Conservation (phyloP, 2,329 filamentous ascomycete species). For the Grosmannia penicillata region DNA sequence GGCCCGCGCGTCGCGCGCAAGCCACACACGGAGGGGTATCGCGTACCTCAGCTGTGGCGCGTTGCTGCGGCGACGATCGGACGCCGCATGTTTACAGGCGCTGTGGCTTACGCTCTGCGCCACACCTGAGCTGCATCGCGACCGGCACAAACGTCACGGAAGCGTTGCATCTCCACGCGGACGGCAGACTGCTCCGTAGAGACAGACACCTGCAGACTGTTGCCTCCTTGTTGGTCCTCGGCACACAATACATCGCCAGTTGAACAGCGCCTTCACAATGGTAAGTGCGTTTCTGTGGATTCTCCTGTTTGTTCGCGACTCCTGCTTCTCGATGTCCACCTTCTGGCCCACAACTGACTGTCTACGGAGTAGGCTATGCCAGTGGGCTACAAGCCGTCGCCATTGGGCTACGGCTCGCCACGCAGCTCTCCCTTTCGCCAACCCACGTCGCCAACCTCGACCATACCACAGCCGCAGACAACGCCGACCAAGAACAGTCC, state of each 20-base stretch:
- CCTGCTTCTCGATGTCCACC: background rate
- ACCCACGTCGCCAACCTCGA: constrained; percentile 48
- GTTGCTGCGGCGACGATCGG: too few relatives aligned
- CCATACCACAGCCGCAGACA: constrained; percentile 49
- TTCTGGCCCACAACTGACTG: too few relatives aligned
- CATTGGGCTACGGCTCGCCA: constrained; percentile 55
- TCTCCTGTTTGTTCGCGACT: too few relatives aligned
- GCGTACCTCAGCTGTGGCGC: background rate
- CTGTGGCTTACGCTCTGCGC: too few relatives aligned
- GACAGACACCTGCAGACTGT: too few relatives aligned
- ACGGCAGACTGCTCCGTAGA: too few relatives aligned
- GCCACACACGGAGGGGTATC: background rate
- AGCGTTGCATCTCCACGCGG: too few relatives aligned
- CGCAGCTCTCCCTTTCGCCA: constrained; percentile 51
- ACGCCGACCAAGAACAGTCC: constrained; percentile 30
- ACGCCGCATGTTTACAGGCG: too few relatives aligned
- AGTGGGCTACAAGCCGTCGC: constrained; percentile 53
- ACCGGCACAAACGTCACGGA: too few relatives aligned
- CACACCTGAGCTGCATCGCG: too few relatives aligned
- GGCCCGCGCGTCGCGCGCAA: background rate
- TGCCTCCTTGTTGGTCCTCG: too few relatives aligned
- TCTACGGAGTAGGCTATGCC: constrained; percentile 40
- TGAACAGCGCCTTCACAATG: background rate
- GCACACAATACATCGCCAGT: too few relatives aligned
- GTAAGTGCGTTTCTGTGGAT: background rate